A percentile compares a stretch with the other conserved stretches of the same genome.
phyloP scores from a whole-genome alignment of 306 rosid species.

The Astragalus glycyphyllos region DNA sequence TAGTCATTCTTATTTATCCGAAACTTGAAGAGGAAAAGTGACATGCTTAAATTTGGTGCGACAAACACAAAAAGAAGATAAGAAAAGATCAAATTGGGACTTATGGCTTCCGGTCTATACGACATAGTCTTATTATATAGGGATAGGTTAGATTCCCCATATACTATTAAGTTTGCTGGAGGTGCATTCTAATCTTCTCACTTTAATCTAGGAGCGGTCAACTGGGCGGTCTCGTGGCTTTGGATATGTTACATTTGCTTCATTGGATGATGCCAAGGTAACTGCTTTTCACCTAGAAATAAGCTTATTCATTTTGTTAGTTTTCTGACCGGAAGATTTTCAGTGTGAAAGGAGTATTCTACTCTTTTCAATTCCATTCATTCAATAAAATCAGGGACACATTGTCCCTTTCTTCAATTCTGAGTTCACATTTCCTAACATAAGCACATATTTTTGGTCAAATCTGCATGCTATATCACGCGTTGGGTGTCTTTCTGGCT shows the following conservation, averaged over 20 bases:
- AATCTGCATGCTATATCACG: background rate
- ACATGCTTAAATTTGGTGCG: slow-evolving; percentile 7
- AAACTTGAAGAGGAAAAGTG: too few species aligned
- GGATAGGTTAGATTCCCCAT: slow-evolving; percentile 18
- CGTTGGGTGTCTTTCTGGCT: slow-evolving; percentile 33
- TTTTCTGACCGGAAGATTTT: too few species aligned
- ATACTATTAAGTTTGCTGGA: slow-evolving; percentile 17
- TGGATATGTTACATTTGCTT: slow-evolving; percentile 93
- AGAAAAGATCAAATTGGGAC: slow-evolving; percentile 9
- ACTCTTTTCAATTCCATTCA: too few species aligned
- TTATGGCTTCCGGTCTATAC: slow-evolving; percentile 2
- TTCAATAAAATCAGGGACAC: too few species aligned
- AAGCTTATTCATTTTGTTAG: too few species aligned
- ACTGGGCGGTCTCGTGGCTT: slow-evolving; percentile 98
- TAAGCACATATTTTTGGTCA: background rate
- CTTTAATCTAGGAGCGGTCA: slow-evolving; percentile 75
- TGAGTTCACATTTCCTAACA: too few species aligned
- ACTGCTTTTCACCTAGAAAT: slow-evolving; percentile 3
- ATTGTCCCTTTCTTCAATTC: too few species aligned
- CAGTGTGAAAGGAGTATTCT: too few species aligned
- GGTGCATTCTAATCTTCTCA: slow-evolving; percentile 26
- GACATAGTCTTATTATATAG: background rate
- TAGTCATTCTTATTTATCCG: too few species aligned
- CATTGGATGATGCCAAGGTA: slow-evolving; percentile 94
- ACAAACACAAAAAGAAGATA: background rate